Evolutionary conservation across 2,329 filamentous ascomycete genomes (phyloP), one percentile per base, ranked within the genome.

Genomic region (Annulohypoxylon truncatum): DNA sequence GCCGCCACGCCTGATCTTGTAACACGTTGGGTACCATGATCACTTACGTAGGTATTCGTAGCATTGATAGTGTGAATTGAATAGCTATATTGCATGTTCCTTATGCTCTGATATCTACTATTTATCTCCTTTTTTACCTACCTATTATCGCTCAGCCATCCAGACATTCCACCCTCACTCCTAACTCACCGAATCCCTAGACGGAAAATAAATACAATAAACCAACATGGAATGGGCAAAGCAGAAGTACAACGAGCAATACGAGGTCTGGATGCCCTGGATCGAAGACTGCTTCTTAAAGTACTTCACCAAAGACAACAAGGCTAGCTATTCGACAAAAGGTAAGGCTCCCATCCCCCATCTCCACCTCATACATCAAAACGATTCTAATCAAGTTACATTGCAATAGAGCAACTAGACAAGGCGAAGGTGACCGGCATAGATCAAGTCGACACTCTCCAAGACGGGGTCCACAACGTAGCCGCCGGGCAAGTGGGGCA

Each of bases 291-390:
- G 88, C 64, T 92, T 92, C 76, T 84, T 93, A 26, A 83, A 84
- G 55, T 92, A 87, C 83, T 92, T 92, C 78, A 91, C 89, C 73
- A 90, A 89, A 68, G 90, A 92, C 75, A 93, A 93, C 83, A 92
- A 93, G 79, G 86, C 89, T 4, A 90, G 86, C 75, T 93, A 93
- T 73, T 82, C 87, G 4, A 84, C 90, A 1, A 92, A 90, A 78
- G 85, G 90, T 92, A 77, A 31, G 80, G 77, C 3, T 13, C 29
- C 35, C 29, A 8, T 31, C 22, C n/a, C 18, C 24, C 31, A 38
- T 18, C 28, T 48, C 35, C 33, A 42, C 53, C 15, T 12, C 42
- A 1, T 26, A 12, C 5, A 15, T 13, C 29, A 12, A 22, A 22
- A 8, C 12, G 15, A 18, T 20, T 5, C 50, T 61, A 46, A 64